Percentiles rank a stretch among this genome's conserved stretches.
phyloP scores from a whole-genome alignment of 2,329 filamentous ascomycete species.

The Geosmithia morbida region DNA sequence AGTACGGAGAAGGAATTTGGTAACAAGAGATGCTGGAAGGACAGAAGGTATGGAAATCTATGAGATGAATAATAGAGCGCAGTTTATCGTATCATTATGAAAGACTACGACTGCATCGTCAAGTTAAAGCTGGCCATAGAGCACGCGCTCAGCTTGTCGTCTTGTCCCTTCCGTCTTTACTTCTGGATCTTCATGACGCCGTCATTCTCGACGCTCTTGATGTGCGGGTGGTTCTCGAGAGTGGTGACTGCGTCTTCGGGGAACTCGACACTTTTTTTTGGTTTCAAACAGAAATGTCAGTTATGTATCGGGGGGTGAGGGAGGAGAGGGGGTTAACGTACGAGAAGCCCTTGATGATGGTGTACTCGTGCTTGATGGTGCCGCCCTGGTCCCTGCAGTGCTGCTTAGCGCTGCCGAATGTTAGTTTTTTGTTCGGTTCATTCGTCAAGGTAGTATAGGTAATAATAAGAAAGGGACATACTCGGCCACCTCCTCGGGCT shows the following conservation, averaged over 20 bases:
- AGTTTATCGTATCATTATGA: too few species aligned
- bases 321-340: slow-evolving; percentile 31
- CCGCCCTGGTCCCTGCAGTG: slow-evolving; percentile 62
- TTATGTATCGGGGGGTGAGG: neutral
- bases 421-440: neutral
- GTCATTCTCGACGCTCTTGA: slow-evolving; percentile 66
- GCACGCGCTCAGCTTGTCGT: too few species aligned
- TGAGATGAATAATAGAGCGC: too few species aligned
- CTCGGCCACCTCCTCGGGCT: slow-evolving; percentile 52
- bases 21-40: too few species aligned
- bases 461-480: slow-evolving; percentile 20
- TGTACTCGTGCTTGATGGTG: slow-evolving; percentile 72
- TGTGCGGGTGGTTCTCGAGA: slow-evolving; percentile 53
- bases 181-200: slow-evolving; percentile 58
- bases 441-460: slow-evolving; percentile 1
- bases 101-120: too few species aligned
- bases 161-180: slow-evolving; percentile 5
- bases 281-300: slow-evolving; percentile 1
- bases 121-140: too few species aligned
- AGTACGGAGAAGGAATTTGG: too few species aligned
- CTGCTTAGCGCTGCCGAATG: slow-evolving; percentile 53
- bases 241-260: slow-evolving; percentile 50
- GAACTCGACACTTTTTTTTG: slow-evolving; percentile 53
- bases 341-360: slow-evolving; percentile 85
- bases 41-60: too few species aligned